Percentiles rank a stretch among this genome's conserved stretches.
Evolutionary conservation across 176 grass and related monocot genomes (phyloP).

Genomic region (Eragrostis nindensis): DNA sequence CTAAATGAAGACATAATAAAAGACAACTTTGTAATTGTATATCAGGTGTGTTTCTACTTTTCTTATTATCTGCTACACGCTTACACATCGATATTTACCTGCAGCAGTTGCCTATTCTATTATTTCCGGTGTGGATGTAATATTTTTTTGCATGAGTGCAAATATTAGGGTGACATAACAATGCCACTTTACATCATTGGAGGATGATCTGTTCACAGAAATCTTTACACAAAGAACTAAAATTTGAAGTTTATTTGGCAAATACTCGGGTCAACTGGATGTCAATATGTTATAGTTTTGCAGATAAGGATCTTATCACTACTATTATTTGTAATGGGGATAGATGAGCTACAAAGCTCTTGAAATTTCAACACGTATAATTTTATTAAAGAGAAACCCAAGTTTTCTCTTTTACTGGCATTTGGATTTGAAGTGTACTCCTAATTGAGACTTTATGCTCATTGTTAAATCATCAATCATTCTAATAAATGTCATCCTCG

Average conservation of each 20-base stretch:
- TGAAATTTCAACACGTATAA: not conserved
- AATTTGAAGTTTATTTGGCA: not conserved
- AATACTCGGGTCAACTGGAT: not conserved
- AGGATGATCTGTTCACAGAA: not conserved
- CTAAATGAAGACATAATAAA: slow-evolving; percentile 91
- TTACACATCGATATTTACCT: not conserved
- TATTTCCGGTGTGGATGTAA: not conserved
- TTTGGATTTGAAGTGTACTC: not conserved
- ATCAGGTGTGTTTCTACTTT: slow-evolving; percentile 58
- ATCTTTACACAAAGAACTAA: not conserved
- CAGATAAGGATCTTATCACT: not conserved
- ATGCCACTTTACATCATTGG: slow-evolving; percentile 3
- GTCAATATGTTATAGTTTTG: slow-evolving; percentile 3
- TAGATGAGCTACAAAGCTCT: not conserved
- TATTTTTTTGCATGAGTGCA: not conserved
- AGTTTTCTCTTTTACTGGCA: not conserved
- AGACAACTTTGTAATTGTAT: slow-evolving; percentile 97
- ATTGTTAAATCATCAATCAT: slow-evolving; percentile 6
- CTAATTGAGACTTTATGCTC: not conserved
- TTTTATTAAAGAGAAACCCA: not conserved
- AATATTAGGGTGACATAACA: slow-evolving; percentile 3
- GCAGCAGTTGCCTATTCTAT: not conserved
- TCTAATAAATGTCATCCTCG: slow-evolving; percentile 12
- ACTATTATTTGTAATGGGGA: not conserved
- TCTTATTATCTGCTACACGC: not conserved